These are phyloP conservation scores for Amylocarpus encephaloides DNA, from an alignment of 2,329 filamentous ascomycete genomes.

Conservation along the genomic window DNA sequence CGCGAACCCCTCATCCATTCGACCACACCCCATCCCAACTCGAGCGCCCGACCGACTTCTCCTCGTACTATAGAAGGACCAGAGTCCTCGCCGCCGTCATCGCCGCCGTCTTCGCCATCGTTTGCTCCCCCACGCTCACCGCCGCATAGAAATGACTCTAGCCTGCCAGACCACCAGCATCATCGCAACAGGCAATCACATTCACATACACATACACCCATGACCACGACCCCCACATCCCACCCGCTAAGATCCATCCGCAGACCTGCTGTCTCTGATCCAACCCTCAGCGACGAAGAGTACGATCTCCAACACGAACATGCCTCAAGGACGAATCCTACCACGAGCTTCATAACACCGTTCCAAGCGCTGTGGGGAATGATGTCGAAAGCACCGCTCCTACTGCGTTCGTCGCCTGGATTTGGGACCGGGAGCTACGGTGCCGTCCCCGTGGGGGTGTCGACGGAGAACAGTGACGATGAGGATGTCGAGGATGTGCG, in stretches of 20 bases:
- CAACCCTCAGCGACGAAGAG: neutral
- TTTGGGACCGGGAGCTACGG: constrained; percentile 57
- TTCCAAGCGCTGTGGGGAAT: constrained; percentile 20
- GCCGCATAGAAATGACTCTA: neutral
- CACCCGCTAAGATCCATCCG: neutral
- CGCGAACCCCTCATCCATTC: constrained; percentile 4
- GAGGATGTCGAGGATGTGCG: constrained; percentile 26
- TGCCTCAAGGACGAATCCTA: constrained; percentile 7
- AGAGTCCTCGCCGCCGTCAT: neutral
- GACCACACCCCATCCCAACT: neutral
- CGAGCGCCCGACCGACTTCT: neutral
- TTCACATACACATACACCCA: neutral
- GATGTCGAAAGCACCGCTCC: constrained; percentile 46
- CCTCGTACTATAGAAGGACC: neutral
- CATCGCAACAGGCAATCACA: neutral
- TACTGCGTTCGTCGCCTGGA: constrained; percentile 53
- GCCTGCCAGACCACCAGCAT: constrained; percentile 1
- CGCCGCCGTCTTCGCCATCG: neutral
- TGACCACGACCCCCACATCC: neutral
- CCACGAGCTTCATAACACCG: constrained; percentile 13
- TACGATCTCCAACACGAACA: constrained; percentile 12
- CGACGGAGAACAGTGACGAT: constrained; percentile 32
- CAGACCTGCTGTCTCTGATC: neutral
- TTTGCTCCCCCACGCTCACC: neutral
- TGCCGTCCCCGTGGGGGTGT: constrained; percentile 43